A percentile compares a stretch with the other conserved stretches of the same genome.
Evolutionary conservation across 169 alveolate genomes (phyloP).

Genomic region (Plasmodium knowlesi): DNA sequence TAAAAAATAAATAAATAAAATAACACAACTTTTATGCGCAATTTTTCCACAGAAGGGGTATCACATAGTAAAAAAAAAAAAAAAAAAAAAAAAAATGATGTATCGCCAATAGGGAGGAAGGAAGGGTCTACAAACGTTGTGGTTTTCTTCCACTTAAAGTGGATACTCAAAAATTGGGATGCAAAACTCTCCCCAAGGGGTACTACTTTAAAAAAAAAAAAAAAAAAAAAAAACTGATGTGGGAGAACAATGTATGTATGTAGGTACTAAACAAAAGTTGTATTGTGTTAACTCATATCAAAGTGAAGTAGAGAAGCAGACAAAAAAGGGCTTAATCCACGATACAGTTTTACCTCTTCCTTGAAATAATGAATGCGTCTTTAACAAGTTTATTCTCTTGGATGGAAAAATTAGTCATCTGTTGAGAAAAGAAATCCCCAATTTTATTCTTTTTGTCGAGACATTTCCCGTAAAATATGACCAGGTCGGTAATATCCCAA

Average conservation of each 20-base stretch:
- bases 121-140: neutral
- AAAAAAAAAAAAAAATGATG: neutral
- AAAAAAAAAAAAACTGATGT: neutral
- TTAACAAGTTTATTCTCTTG: slow-evolving; percentile 18
- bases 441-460: slow-evolving; percentile 54
- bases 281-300: neutral
- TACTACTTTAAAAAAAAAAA: too few relatives aligned
- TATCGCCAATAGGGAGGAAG: neutral
- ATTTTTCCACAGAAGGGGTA: neutral
- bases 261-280: neutral
- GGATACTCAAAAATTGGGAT: neutral
- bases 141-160: neutral
- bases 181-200: neutral
- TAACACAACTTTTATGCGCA: neutral
- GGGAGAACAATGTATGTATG: neutral
- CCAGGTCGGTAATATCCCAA: slow-evolving; percentile 23
- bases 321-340: neutral
- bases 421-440: slow-evolving; percentile 4
- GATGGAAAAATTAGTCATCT: neutral
- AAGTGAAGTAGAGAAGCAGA: neutral
- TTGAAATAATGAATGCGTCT: slow-evolving; percentile 51
- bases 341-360: neutral
- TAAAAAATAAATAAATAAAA: neutral
- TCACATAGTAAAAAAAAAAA: neutral
- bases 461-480: slow-evolving; percentile 71